phyloP scores from a whole-genome alignment of 2,329 filamentous ascomycete genomes.

The Amauroascus verrucosus region DNA sequence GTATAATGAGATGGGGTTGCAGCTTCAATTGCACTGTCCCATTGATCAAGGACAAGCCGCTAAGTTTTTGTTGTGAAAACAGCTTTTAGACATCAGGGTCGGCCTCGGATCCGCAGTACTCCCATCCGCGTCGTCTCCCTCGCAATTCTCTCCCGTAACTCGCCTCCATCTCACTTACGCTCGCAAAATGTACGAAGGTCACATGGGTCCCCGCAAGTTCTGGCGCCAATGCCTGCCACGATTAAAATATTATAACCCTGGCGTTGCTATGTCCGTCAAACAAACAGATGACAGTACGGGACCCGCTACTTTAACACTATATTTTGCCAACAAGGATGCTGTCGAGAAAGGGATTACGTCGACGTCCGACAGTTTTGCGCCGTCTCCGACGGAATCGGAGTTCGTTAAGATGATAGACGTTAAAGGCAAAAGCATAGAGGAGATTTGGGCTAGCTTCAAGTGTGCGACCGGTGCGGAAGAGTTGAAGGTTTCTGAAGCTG shows the following conservation, averaged over 20 bases:
- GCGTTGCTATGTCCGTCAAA: conserved; percentile 70
- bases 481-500: conserved; percentile 26
- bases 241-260: conserved; percentile 89
- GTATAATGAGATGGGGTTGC: no score
- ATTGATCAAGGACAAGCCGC: background rate
- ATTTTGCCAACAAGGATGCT: conserved; percentile 30
- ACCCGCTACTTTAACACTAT: conserved; percentile 33
- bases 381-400: conserved; percentile 25
- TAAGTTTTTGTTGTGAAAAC: background rate
- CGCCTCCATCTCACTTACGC: conserved; percentile 38
- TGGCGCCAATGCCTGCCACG: conserved; percentile 73
- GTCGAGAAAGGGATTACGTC: conserved; percentile 10
- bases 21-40: background rate
- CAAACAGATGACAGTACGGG: conserved; percentile 48
- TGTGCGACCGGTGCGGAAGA: conserved; percentile 41
- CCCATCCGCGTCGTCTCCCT: conserved; percentile 38
- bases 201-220: conserved; percentile 60
- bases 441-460: conserved; percentile 37
- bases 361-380: conserved; percentile 26
- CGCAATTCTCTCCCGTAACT: conserved; percentile 32
- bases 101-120: conserved; percentile 77
- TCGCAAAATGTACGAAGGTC: conserved; percentile 32
- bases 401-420: conserved; percentile 30
- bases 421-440: conserved; percentile 30
- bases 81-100: conserved; percentile 47